Conservation (phyloP, 2,329 filamentous ascomycete genomes). For the Penicillium corylophilum region DNA sequence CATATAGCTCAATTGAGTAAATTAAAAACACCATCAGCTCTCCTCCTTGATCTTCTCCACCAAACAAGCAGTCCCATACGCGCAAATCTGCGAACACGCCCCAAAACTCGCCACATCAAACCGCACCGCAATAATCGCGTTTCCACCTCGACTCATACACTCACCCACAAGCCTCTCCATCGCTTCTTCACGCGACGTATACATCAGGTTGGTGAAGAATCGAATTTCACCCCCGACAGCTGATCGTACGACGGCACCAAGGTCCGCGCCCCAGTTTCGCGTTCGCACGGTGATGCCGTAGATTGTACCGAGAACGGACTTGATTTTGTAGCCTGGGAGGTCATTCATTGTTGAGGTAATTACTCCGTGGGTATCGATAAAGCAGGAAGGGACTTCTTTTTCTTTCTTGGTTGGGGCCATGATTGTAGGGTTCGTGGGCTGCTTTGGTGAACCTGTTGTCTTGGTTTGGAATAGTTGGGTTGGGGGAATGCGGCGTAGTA, state of each 20-base stretch:
- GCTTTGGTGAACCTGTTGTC: background rate
- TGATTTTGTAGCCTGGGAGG: constrained; percentile 60
- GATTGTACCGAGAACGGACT: constrained; percentile 58
- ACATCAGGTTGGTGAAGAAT: constrained; percentile 61
- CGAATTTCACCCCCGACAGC: constrained; percentile 59
- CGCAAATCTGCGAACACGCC: constrained; percentile 59
- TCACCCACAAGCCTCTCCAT: constrained; percentile 57
- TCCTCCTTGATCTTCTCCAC: constrained; percentile 55
- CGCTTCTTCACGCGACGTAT: constrained; percentile 60
- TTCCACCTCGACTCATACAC: constrained; percentile 58
- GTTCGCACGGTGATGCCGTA: constrained; percentile 59
- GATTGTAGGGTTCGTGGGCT: background rate
- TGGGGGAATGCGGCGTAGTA: background rate
- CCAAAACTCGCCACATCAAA: constrained; percentile 59
- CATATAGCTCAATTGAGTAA: too few relatives aligned
- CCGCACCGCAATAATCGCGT: constrained; percentile 59
- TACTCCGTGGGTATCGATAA: constrained; percentile 61
- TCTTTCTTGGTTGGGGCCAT: constrained; percentile 7
- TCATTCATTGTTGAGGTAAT: constrained; percentile 65
- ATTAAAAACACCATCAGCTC: background rate
- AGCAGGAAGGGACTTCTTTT: constrained; percentile 43
- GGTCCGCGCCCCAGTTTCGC: constrained; percentile 58
- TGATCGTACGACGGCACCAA: constrained; percentile 58
- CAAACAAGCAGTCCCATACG: constrained; percentile 60
- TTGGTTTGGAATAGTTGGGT: background rate